Evolutionary conservation across 1,284 basidiomycete species (phyloP).

Genomic region (Athelia sp.): DNA sequence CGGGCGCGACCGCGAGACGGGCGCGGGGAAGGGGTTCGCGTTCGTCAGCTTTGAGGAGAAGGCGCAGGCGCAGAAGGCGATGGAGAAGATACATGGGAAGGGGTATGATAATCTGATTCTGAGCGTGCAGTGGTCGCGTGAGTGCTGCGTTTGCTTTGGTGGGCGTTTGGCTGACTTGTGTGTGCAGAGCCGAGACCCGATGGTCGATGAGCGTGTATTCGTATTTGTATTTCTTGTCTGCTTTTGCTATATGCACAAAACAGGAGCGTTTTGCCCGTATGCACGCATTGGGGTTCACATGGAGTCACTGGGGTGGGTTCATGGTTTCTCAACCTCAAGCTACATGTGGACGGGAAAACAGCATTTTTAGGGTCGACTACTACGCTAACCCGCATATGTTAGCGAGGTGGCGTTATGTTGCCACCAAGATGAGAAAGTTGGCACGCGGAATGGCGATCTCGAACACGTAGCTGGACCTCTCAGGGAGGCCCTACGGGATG

Average conservation of each 20-base stretch:
- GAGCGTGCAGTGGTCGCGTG: constrained; percentile 85
- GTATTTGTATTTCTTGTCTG: background rate
- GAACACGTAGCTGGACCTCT: too few species aligned
- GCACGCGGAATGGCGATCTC: too few species aligned
- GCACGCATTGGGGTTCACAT: too few species aligned
- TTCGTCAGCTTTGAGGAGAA: constrained; percentile 92
- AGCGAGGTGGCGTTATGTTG: too few species aligned
- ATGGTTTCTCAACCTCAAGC: too few species aligned
- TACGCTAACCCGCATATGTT: too few species aligned
- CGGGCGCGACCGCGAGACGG: constrained; percentile 93
- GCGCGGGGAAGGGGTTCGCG: constrained; percentile 93
- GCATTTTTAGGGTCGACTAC: too few species aligned
- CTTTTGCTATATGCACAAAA: background rate
- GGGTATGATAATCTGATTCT: constrained; percentile 89
- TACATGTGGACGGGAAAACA: too few species aligned
- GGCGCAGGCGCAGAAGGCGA: constrained; percentile 79
- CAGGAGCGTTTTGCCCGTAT: background rate
- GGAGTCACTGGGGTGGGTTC: too few species aligned
- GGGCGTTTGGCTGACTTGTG: constrained; percentile 1
- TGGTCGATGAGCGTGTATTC: constrained; percentile 21
- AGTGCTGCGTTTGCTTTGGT: constrained; percentile 24
- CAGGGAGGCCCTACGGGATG: too few species aligned
- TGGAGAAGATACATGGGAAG: constrained; percentile 90
- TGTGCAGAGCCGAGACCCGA: constrained; percentile 36
- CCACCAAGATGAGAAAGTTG: too few species aligned